These are phyloP conservation scores for Glomus cerebriforme DNA, from an alignment of 192 early-diverging fungal genomes.

Conservation along the genomic window DNA sequence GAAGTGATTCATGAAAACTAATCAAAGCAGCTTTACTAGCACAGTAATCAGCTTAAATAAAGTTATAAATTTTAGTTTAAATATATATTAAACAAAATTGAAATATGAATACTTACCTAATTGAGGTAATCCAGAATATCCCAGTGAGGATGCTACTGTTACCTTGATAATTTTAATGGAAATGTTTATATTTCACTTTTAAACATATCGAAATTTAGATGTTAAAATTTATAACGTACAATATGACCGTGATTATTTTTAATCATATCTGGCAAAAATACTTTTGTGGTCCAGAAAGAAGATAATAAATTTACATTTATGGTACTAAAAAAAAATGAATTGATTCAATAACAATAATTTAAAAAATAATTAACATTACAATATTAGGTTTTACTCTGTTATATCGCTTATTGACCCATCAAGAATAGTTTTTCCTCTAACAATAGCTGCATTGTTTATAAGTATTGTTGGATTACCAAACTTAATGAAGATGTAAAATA, in stretches of 20 bases:
- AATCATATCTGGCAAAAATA: conserved; percentile 79
- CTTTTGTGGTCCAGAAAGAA: conserved; percentile 74
- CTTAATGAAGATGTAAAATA: conserved; percentile 33
- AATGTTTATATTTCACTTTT: background rate
- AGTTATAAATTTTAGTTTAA: background rate
- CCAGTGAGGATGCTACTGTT: conserved; percentile 47
- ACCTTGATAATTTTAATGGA: conserved; percentile 29
- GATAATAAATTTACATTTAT: conserved; percentile 73
- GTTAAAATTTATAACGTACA: conserved; percentile 40
- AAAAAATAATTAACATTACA: too few species aligned
- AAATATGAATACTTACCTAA: background rate
- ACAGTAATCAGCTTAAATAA: conserved; percentile 66
- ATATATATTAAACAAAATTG: background rate
- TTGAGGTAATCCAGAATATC: conserved; percentile 37
- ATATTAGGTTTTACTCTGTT: conserved; percentile 37
- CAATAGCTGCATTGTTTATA: conserved; percentile 82
- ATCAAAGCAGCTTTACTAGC: conserved; percentile 78
- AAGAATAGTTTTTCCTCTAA: conserved; percentile 60
- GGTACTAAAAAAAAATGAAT: conserved; percentile 43
- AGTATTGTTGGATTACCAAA: conserved; percentile 76
- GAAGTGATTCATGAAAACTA: conserved; percentile 72
- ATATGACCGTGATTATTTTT: conserved; percentile 74
- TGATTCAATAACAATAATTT: background rate
- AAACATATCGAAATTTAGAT: background rate
- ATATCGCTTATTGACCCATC: conserved; percentile 67